Evolutionary conservation across 768 basidiomycete species (phyloP).

Genomic region (Pleurotus tuoliensis): DNA sequence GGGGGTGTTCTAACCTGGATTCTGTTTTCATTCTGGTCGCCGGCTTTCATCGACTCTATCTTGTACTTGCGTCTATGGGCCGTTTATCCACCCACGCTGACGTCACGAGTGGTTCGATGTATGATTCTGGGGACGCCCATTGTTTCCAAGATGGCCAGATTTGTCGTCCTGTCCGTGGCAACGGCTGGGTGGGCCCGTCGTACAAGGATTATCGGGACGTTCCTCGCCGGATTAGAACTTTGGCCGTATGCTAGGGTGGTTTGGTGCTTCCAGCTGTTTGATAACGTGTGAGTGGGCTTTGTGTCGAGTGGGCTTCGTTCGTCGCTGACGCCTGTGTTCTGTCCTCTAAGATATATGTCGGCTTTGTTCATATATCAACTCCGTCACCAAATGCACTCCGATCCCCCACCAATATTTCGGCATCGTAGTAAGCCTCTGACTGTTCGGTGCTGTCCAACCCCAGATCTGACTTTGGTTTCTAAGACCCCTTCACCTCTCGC

Average conservation of each 20-base stretch:
- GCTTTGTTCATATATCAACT: conserved; percentile 3
- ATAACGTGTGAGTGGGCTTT: conserved; percentile 24
- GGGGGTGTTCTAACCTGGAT: not conserved
- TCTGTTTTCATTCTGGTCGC: conserved; percentile 22
- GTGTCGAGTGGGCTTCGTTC: not conserved
- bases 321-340: not conserved
- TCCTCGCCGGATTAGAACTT: not conserved
- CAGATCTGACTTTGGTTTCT: no score
- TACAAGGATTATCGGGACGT: conserved; percentile 8
- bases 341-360: not conserved
- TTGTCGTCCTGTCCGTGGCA: conserved; percentile 15
- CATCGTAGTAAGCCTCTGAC: no score
- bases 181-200: conserved; percentile 3
- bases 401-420: no score
- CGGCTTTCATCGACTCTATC: conserved; percentile 32
- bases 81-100: conserved; percentile 25
- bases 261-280: conserved; percentile 29
- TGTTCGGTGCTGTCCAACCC: no score
- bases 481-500: conserved; percentile 18
- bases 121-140: conserved; percentile 23
- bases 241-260: conserved; percentile 22
- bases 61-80: conserved; percentile 32
- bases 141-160: conserved; percentile 26
- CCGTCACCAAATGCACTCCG: not conserved
- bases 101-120: conserved; percentile 9